A percentile compares a stretch with the other conserved stretches of the same genome.
phyloP scores from a whole-genome alignment of 2,329 filamentous ascomycete genomes.

The Dactylellina leptospora region DNA sequence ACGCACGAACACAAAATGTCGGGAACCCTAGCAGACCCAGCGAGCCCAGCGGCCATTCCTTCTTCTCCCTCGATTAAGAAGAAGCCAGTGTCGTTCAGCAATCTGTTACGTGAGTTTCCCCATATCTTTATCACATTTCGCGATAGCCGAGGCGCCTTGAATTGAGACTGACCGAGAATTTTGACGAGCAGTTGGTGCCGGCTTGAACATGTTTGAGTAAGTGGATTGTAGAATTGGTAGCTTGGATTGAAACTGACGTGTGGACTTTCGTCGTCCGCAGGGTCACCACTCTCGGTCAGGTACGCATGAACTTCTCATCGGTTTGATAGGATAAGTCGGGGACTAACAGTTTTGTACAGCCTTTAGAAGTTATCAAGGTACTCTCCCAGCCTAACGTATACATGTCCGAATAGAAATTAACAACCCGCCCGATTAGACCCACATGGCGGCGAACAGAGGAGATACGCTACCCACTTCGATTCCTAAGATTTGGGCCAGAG shows the following conservation, averaged over 20 bases:
- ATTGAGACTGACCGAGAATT: slow-evolving; percentile 34
- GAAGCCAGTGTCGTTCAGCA: slow-evolving; percentile 99
- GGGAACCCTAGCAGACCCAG: slow-evolving; percentile 59
- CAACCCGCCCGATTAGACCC: slow-evolving; percentile 69
- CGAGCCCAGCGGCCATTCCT: slow-evolving; percentile 65
- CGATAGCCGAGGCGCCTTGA: not conserved
- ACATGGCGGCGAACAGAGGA: slow-evolving; percentile 95
- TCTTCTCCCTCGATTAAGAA: slow-evolving; percentile 79
- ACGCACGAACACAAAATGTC: slow-evolving; percentile 60
- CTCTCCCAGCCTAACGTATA: not conserved
- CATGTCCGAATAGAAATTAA: not conserved
- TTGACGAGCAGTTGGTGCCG: slow-evolving; percentile 73
- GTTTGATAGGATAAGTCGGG: slow-evolving; percentile 12
- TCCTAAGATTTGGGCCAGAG: slow-evolving; percentile 88
- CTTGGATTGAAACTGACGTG: slow-evolving; percentile 3
- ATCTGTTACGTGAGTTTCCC: slow-evolving; percentile 74
- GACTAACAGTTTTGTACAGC: slow-evolving; percentile 67
- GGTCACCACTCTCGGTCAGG: slow-evolving; percentile 75
- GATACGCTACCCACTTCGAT: slow-evolving; percentile 86
- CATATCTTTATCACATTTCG: not conserved
- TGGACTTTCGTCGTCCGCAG: slow-evolving; percentile 58
- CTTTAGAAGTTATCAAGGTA: slow-evolving; percentile 90
- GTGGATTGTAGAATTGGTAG: slow-evolving; percentile 56
- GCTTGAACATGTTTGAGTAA: slow-evolving; percentile 93
- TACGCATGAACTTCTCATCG: slow-evolving; percentile 58